Conservation (phyloP, 192 early-diverging fungal species). For the Geranomyces michiganensis region DNA sequence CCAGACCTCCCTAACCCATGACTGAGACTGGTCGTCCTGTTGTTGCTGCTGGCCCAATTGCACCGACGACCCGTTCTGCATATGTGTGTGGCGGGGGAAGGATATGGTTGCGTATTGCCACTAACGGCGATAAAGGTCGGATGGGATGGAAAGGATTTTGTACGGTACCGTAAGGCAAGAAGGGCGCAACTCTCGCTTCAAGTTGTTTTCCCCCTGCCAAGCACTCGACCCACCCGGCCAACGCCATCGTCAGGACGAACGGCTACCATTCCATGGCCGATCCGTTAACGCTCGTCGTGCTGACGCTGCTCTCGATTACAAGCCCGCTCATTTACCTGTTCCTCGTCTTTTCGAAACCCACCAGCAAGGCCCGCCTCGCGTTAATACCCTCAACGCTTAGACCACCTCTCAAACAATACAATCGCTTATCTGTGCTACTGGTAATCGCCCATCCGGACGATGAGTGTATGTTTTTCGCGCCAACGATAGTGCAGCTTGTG, state of each 20-base stretch:
- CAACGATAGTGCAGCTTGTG: constrained; percentile 65
- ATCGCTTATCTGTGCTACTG: constrained; percentile 55
- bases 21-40: constrained; percentile 16
- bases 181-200: too few relatives aligned
- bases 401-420: constrained; percentile 16
- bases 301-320: neutral
- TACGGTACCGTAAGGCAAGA: too few relatives aligned
- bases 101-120: too few relatives aligned
- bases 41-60: constrained; percentile 1
- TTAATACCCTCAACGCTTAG: constrained; percentile 9
- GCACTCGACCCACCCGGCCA: too few relatives aligned
- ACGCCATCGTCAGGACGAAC: too few relatives aligned
- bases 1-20: constrained; percentile 63
- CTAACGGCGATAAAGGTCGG: too few relatives aligned
- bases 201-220: too few relatives aligned
- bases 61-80: neutral
- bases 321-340: constrained; percentile 13
- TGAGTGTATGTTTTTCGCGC: constrained; percentile 98
- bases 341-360: neutral
- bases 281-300: neutral
- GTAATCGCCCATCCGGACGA: constrained; percentile 95
- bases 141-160: too few relatives aligned
- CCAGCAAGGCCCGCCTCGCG: neutral
- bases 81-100: neutral
- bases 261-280: neutral